Percentiles rank a stretch among this genome's conserved stretches.
Evolutionary conservation across 768 basidiomycete genomes (phyloP).

Genomic region (Sistotremastrum suecicum): DNA sequence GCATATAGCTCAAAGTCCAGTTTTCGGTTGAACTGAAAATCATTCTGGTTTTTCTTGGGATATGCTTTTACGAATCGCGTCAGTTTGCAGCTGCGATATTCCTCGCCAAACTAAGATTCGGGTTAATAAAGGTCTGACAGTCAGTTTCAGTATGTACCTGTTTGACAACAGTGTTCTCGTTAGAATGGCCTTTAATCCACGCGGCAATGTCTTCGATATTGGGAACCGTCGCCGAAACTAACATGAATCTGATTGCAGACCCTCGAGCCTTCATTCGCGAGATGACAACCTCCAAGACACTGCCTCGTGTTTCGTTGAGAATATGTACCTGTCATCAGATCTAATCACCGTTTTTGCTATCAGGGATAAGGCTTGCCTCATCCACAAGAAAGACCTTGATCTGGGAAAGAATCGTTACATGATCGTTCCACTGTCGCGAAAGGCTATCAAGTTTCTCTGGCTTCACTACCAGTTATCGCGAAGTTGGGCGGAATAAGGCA

Average conservation of each 20-base stretch:
- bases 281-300: conserved; percentile 88
- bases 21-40: conserved; percentile 57
- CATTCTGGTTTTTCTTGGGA: conserved; percentile 52
- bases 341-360: not conserved
- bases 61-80: conserved; percentile 61
- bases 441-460: conserved; percentile 96
- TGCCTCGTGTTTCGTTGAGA: conserved; percentile 79
- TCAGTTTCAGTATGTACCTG: conserved; percentile 30
- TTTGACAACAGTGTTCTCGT: conserved; percentile 46
- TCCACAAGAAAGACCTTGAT: conserved; percentile 82
- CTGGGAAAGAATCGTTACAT: conserved; percentile 51
- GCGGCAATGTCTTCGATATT: conserved; percentile 81
- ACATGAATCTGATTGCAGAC: conserved; percentile 60
- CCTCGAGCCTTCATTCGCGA: conserved; percentile 81
- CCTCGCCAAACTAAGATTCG: conserved; percentile 68
- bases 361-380: conserved; percentile 36
- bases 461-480: conserved; percentile 21
- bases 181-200: conserved; percentile 55
- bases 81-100: conserved; percentile 78
- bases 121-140: not conserved
- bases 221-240: conserved; percentile 89
- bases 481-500: not conserved
- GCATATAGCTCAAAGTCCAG: conserved; percentile 64
- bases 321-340: conserved; percentile 60
- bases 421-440: conserved; percentile 70